Base-by-base conservation (phyloP, 352 stramenopile genomes). In the Phytophthora cryptogea region DNA sequence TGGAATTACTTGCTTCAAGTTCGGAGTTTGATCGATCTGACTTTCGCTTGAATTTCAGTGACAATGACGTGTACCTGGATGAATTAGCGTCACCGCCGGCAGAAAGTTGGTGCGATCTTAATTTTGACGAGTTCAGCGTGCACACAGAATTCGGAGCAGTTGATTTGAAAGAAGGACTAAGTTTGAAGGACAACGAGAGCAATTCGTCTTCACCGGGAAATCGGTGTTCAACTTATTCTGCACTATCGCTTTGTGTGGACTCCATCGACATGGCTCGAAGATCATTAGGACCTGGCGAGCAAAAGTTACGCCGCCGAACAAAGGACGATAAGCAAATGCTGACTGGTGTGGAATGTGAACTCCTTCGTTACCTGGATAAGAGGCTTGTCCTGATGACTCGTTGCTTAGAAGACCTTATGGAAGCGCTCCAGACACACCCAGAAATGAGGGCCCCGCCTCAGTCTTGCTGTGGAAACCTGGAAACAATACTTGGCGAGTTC, bases 401-500 rank as follows among this genome's bases (percentile, higher is more conserved):
- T 8, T 44, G 43, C 36, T 40, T 77, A 9, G 54, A 67, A 44
- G 53, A 66, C 1, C 11, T 76, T 7, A 27, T 52, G 41, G 40
- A 40, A 11, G 16, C 45, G 30, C 30, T 61, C 17, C 36, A 40
- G 35, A 31, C 26, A 31, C 27, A 44, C 39, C 8, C 39, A 7
- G 16, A 44, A 10, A 20, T 10, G 16, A 44, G 28, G 27, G 14
- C 2, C n/a, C 43, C 14, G 28, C 68, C 11, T 35, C 23, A 36
- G 36, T 45, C 20, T 31, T 43, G 7, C 36, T 66, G 45, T 35
- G 46, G 57, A 27, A 2, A n/a, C 4, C 59, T 88, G 35, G 80
- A 90, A 41, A 44, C 60, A 0, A 57, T 87, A 23, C 16, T 88
- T n/a, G 77, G 70, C 3, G 74, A 76, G 7, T 90, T 87, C 46